Base-by-base conservation (phyloP, 2,329 filamentous ascomycete genomes). In the Cytospora piceicola region DNA sequence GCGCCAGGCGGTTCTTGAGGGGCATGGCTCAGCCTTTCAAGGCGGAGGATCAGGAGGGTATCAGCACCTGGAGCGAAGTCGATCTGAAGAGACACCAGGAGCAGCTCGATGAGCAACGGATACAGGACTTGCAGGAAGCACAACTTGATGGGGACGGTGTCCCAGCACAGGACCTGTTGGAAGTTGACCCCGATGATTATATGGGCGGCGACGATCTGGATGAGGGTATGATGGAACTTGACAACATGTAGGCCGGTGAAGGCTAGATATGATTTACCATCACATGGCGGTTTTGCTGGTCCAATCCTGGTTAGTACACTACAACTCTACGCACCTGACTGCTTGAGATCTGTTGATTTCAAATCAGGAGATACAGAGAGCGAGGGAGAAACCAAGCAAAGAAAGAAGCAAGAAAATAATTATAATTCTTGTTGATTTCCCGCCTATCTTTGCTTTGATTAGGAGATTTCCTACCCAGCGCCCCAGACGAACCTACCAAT, bases 1-100 rank as follows among this genome's bases (percentile, higher is more conserved):
- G 87, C 56, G 94, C 95, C 14, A 93, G 96, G 79, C 90, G 90
- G 61, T 99, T 99, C 77, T 78, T 99, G 73, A 86, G 91, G 67
- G 89, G 88, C 30, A 99, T 99, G 92, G 94, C 92, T 5, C 93
- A 96, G 75, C 94, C 94, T 4, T 96, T 97, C 79, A 87, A 87
- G 54, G 81, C 88, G 0, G 89, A 86, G 70, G 90, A 96, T 75
- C 93, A 96, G 73, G 94, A 97, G 70, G 95, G 94, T 0, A 92
- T 97, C 73, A 95, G 92, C 72, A 96, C 92, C 12, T 99, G 95
- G 95, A 93, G 90, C 66, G 80, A 92, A 51, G 85, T 87, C 66
- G 93, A 98, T 73, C 78, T 98, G 60, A 86, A 90, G 77, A 83
- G 81, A 58, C 90, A 97, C 78, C 90, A 96, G 80, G 86, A 88